Percentiles rank a stretch among this genome's conserved stretches.
These are phyloP conservation scores for Pichia sp. DNA, from an alignment of 1,139 yeast genomes.

Conservation along the genomic window DNA sequence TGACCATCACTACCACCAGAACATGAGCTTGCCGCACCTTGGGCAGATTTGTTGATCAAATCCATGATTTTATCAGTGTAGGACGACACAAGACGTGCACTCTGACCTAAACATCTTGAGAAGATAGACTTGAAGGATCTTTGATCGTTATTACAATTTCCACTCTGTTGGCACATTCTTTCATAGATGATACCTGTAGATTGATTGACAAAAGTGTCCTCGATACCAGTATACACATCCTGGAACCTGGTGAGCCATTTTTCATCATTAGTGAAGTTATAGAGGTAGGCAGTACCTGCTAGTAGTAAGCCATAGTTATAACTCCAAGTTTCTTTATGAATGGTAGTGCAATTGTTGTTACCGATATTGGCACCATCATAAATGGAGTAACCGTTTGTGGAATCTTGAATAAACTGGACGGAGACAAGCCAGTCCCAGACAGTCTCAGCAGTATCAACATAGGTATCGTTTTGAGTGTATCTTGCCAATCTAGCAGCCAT, in stretches of 20 bases:
- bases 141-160: constrained; percentile 66
- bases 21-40: constrained; percentile 52
- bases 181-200: constrained; percentile 48
- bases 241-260: constrained; percentile 50
- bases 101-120: constrained; percentile 55
- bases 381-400: constrained; percentile 36
- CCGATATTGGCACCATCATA: constrained; percentile 67
- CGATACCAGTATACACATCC: constrained; percentile 43
- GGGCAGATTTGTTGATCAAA: constrained; percentile 41
- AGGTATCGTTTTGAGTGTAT: constrained; percentile 67
- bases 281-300: constrained; percentile 67
- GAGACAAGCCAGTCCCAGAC: constrained; percentile 76
- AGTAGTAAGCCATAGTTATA: constrained; percentile 73
- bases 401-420: constrained; percentile 39
- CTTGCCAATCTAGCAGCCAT: constrained; percentile 83
- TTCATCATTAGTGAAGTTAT: constrained; percentile 45
- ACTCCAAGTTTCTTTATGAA: constrained; percentile 58
- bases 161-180: constrained; percentile 56
- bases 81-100: constrained; percentile 51
- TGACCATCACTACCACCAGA: constrained; percentile 50
- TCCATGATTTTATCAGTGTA: constrained; percentile 36
- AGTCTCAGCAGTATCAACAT: constrained; percentile 58
- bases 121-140: constrained; percentile 70
- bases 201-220: constrained; percentile 37
- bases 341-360: constrained; percentile 46